These are phyloP conservation scores for Chlamydomonas sphaeroides DNA, from an alignment of 139 green algal species.

Conservation along the genomic window DNA sequence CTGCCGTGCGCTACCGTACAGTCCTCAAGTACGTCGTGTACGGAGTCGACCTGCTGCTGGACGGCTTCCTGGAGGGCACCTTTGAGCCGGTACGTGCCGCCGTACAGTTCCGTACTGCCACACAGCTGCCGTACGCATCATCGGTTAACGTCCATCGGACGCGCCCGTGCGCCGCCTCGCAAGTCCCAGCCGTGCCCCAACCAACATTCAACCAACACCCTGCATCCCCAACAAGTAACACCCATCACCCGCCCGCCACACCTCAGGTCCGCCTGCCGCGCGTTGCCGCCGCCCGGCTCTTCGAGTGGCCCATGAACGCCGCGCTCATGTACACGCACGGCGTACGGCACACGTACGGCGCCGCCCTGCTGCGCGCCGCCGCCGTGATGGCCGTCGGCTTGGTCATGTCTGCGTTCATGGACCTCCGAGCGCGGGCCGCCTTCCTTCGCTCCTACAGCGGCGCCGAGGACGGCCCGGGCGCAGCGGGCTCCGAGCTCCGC, in stretches of 20 bases:
- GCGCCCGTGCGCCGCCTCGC: no score
- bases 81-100: conserved; percentile 20
- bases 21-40: conserved; percentile 19
- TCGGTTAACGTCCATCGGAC: no score
- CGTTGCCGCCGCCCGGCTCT: background rate
- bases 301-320: conserved; percentile 6
- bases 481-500: no score
- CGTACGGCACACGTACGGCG: background rate
- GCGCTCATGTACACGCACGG: background rate
- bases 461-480: no score
- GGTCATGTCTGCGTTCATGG: background rate
- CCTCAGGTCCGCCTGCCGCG: background rate
- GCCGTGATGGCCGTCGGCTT: background rate
- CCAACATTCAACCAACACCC: no score
- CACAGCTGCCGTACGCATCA: no score
- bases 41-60: conserved; percentile 31
- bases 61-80: conserved; percentile 34
- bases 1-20: no score
- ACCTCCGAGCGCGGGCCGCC: background rate
- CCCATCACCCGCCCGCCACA: no score
- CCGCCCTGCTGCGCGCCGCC: conserved; percentile 3
- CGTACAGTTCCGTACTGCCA: no score
- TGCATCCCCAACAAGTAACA: no score
- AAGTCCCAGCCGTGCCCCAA: no score
- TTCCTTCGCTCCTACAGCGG: no score